A percentile compares a stretch with the other conserved stretches of the same genome.
These are phyloP conservation scores for Paracorniculantispora psalliotae DNA, from an alignment of 2,329 filamentous ascomycete genomes.

Conservation along the genomic window DNA sequence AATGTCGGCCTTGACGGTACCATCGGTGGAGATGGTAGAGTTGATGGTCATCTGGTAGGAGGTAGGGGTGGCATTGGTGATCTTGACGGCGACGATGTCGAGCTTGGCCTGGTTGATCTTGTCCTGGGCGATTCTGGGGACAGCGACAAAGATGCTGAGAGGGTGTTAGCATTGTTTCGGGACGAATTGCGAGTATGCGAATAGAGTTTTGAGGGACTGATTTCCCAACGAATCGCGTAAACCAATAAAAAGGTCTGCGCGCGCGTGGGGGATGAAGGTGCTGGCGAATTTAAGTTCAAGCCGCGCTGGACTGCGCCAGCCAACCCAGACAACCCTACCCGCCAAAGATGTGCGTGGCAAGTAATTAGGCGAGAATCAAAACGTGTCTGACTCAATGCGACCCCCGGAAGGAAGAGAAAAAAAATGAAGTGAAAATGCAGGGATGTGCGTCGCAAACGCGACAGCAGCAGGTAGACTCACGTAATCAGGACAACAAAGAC, in stretches of 20 bases:
- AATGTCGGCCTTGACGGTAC: constrained; percentile 47
- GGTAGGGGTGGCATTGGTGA: constrained; percentile 41
- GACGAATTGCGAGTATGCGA: not conserved
- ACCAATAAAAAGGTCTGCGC: not conserved
- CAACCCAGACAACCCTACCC: not conserved
- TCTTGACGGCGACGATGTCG: constrained; percentile 50
- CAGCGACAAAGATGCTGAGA: constrained; percentile 49
- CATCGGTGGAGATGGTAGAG: constrained; percentile 49
- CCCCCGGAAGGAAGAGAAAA: not conserved
- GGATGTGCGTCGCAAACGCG: not conserved
- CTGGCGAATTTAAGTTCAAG: not conserved
- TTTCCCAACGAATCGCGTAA: not conserved
- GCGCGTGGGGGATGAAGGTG: not conserved
- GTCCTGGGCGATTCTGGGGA: constrained; percentile 52
- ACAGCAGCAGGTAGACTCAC: constrained; percentile 41
- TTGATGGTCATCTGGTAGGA: constrained; percentile 50
- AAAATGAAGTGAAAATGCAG: too few relatives aligned
- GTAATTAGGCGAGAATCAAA: too few relatives aligned
- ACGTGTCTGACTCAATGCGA: too few relatives aligned
- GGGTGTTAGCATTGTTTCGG: not conserved
- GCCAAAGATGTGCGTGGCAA: not conserved
- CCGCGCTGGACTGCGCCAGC: not conserved
- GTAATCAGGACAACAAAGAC: constrained; percentile 54
- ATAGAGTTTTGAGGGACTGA: not conserved
- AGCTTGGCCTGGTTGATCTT: constrained; percentile 51